A percentile compares a stretch with the other conserved stretches of the same genome.
Conservation (phyloP, 2,329 filamentous ascomycete species). For the Colletotrichum chlorophyti region DNA sequence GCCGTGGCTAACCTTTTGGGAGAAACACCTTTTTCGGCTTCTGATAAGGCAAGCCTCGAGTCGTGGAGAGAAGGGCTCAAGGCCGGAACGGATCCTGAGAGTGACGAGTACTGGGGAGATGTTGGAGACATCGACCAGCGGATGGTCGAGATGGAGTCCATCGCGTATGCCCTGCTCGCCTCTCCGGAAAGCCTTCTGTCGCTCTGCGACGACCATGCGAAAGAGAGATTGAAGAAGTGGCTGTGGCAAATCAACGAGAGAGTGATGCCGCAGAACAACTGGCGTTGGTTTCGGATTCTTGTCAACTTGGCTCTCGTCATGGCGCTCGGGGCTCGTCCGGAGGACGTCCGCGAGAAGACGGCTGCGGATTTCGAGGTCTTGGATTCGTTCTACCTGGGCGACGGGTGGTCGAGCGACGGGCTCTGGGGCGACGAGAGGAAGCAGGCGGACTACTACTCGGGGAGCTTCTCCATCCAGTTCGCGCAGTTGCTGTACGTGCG, state of each 20-base stretch:
- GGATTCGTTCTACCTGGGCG: constrained; percentile 45
- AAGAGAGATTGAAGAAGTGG: constrained; percentile 41
- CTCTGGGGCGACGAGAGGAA: constrained; percentile 40
- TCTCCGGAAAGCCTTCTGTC: constrained; percentile 42
- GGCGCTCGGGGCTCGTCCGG: constrained; percentile 40
- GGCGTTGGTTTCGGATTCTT: constrained; percentile 53
- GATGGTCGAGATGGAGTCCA: constrained; percentile 54
- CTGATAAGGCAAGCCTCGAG: too few relatives aligned
- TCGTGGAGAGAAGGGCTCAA: constrained; percentile 32
- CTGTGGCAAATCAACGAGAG: constrained; percentile 46
- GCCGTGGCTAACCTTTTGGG: constrained; percentile 38
- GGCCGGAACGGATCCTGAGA: constrained; percentile 31
- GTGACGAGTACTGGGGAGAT: constrained; percentile 47
- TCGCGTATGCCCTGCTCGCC: constrained; percentile 48
- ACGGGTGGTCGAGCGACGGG: constrained; percentile 51
- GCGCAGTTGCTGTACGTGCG: constrained; percentile 48
- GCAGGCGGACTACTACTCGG: constrained; percentile 55
- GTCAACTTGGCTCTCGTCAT: constrained; percentile 48
- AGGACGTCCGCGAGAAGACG: constrained; percentile 39
- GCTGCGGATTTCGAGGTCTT: constrained; percentile 44
- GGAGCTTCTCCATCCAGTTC: constrained; percentile 54
- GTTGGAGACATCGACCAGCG: constrained; percentile 47
- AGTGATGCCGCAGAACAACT: constrained; percentile 49
- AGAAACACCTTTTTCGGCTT: too few relatives aligned
- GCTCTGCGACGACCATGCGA: constrained; percentile 32